phyloP scores from a whole-genome alignment of 257 asterid species.

The Hygrophila difformis region DNA sequence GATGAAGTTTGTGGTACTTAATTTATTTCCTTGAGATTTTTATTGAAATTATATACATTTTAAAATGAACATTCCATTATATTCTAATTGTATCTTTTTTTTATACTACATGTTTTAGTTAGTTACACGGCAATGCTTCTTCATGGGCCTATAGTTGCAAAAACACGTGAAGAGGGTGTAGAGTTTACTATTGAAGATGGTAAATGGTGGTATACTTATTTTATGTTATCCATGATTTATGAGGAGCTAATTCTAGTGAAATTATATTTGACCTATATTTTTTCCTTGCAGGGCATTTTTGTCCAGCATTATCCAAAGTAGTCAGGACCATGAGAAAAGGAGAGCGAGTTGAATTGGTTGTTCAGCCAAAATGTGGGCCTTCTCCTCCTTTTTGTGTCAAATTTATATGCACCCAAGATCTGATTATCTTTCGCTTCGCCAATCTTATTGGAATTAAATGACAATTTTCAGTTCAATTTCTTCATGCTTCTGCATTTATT shows the following conservation, averaged over 20 bases:
- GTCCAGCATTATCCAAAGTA: slow-evolving; percentile 61
- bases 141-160: slow-evolving; percentile 42
- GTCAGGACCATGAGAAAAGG: slow-evolving; percentile 66
- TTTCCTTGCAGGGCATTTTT: slow-evolving; percentile 42
- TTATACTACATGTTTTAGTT: slow-evolving; percentile 40
- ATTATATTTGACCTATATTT: slow-evolving; percentile 4
- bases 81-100: slow-evolving; percentile 1
- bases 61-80: slow-evolving; percentile 9
- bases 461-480: no score
- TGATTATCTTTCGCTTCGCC: neutral
- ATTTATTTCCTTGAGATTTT: slow-evolving; percentile 6
- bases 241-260: slow-evolving; percentile 6
- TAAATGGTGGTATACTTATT: slow-evolving; percentile 17
- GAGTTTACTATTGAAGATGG: slow-evolving; percentile 64
- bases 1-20: slow-evolving; percentile 64
- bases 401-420: neutral
- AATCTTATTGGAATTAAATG: neutral
- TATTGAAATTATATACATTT: neutral
- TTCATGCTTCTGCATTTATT: no score
- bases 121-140: slow-evolving; percentile 37
- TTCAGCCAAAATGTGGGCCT: slow-evolving; percentile 55
- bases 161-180: slow-evolving; percentile 49
- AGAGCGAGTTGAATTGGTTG: slow-evolving; percentile 48
- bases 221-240: slow-evolving; percentile 1
- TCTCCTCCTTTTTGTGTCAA: neutral